A percentile compares a stretch with the other conserved stretches of the same genome.
Evolutionary conservation across 495 filamentous ascomycete species (phyloP).

Genomic region (Aspergillus egyptiacus): DNA sequence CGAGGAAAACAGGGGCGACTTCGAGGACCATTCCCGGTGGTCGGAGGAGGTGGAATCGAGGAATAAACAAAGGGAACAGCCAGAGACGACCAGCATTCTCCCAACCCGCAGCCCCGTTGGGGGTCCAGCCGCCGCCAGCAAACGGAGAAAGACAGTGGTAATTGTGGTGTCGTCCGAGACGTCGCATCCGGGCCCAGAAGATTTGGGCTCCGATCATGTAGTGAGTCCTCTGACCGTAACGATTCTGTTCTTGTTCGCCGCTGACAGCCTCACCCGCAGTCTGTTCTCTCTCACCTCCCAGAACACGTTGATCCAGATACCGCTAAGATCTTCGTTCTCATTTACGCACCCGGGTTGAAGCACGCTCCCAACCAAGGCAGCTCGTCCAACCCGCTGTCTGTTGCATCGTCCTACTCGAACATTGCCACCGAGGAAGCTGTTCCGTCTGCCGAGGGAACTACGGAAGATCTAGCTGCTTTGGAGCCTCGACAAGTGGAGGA

Average conservation of each 20-base stretch:
- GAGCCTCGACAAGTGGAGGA: slow-evolving; percentile 39
- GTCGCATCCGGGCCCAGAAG: slow-evolving; percentile 51
- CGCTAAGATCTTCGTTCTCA: slow-evolving; percentile 74
- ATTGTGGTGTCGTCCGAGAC: slow-evolving; percentile 79
- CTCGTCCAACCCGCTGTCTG: slow-evolving; percentile 48
- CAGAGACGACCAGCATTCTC: slow-evolving; percentile 29
- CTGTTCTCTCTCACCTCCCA: slow-evolving; percentile 83
- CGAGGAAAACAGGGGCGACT: slow-evolving; percentile 75
- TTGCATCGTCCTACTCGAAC: slow-evolving; percentile 83
- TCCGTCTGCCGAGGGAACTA: slow-evolving; percentile 58
- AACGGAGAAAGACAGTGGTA: slow-evolving; percentile 65
- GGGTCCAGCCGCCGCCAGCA: slow-evolving; percentile 14
- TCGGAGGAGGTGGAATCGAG: slow-evolving; percentile 66
- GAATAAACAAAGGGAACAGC: slow-evolving; percentile 30
- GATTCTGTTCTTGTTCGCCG: background rate
- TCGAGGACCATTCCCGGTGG: slow-evolving; percentile 79
- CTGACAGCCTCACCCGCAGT: slow-evolving; percentile 46
- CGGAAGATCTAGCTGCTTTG: slow-evolving; percentile 45
- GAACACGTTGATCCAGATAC: slow-evolving; percentile 60
- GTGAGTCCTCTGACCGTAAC: slow-evolving; percentile 46
- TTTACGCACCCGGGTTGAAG: slow-evolving; percentile 77
- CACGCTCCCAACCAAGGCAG: slow-evolving; percentile 44
- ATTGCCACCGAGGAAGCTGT: slow-evolving; percentile 70
- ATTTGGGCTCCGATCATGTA: slow-evolving; percentile 66
- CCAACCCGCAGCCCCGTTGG: slow-evolving; percentile 19